phyloP scores from a whole-genome alignment of 495 filamentous ascomycete species.

The Penicillium cataractarum region DNA sequence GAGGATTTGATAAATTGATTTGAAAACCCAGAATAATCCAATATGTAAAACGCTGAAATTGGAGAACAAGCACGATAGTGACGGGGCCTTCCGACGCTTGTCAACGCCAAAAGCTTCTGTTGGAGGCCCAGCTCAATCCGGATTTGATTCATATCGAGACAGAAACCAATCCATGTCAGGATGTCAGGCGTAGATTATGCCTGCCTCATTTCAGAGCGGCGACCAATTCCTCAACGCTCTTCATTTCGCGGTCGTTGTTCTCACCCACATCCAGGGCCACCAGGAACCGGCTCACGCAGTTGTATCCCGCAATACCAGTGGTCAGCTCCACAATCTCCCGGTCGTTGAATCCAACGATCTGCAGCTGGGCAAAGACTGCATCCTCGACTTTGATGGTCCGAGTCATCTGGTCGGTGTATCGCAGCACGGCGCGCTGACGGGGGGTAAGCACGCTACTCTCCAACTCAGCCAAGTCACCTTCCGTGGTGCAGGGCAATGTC shows the following conservation, averaged over 20 bases:
- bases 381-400: conserved; percentile 59
- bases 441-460: conserved; percentile 51
- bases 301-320: conserved; percentile 79
- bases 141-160: too few species aligned
- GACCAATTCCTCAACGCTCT: conserved; percentile 45
- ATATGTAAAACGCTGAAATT: neutral
- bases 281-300: conserved; percentile 83
- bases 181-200: neutral
- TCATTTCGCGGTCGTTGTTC: conserved; percentile 49
- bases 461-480: conserved; percentile 28
- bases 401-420: conserved; percentile 44
- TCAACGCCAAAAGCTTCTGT: neutral
- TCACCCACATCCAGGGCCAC: conserved; percentile 77
- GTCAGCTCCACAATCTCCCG: conserved; percentile 72
- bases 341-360: conserved; percentile 52
- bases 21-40: neutral
- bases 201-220: conserved; percentile 19
- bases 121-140: neutral
- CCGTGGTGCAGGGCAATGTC: conserved; percentile 41
- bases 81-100: too few species aligned
- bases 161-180: neutral
- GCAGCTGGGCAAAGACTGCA: conserved; percentile 61
- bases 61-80: neutral
- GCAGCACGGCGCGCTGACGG: conserved; percentile 67
- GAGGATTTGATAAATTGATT: neutral